These are phyloP conservation scores for Penicillium polonicum DNA, from an alignment of 2,329 filamentous ascomycete species.

Conservation along the genomic window DNA sequence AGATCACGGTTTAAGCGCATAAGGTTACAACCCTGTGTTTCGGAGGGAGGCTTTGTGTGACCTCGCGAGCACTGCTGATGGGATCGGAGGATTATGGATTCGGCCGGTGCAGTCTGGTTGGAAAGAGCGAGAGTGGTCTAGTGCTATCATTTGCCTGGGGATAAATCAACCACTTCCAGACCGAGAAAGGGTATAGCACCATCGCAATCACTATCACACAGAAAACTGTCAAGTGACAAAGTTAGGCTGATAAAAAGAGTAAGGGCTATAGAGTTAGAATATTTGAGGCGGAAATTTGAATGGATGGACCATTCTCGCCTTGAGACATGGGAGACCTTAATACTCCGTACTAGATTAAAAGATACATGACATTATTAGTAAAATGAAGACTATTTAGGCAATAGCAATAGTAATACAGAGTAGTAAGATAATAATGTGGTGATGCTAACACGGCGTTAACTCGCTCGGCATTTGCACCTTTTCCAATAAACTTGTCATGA, in stretches of 20 bases:
- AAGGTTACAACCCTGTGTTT: slow-evolving; percentile 19
- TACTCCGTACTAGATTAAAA: neutral
- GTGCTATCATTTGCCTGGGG: neutral
- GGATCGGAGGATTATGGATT: slow-evolving; percentile 24
- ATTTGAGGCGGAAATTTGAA: neutral
- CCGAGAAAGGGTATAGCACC: neutral
- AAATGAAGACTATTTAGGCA: neutral
- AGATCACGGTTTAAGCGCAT: slow-evolving; percentile 9
- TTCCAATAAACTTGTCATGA: slow-evolving; percentile 1
- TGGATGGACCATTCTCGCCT: neutral
- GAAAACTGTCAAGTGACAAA: slow-evolving; percentile 13
- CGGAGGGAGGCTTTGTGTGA: slow-evolving; percentile 14
- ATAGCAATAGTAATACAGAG: neutral
- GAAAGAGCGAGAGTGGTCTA: slow-evolving; percentile 11
- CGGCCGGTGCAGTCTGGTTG: slow-evolving; percentile 16
- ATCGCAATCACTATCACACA: slow-evolving; percentile 18
- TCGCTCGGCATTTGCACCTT: neutral
- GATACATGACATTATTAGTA: neutral
- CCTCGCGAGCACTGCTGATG: slow-evolving; percentile 11
- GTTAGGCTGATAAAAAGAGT: neutral
- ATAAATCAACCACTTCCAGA: neutral
- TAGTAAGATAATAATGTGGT: neutral
- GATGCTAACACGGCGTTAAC: neutral
- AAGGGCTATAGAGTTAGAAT: neutral
- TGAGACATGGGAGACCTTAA: neutral